Evolutionary conservation across 805 yeast genomes (phyloP), one percentile per base, ranked within the genome.

Genomic region (Pichia exigua): DNA sequence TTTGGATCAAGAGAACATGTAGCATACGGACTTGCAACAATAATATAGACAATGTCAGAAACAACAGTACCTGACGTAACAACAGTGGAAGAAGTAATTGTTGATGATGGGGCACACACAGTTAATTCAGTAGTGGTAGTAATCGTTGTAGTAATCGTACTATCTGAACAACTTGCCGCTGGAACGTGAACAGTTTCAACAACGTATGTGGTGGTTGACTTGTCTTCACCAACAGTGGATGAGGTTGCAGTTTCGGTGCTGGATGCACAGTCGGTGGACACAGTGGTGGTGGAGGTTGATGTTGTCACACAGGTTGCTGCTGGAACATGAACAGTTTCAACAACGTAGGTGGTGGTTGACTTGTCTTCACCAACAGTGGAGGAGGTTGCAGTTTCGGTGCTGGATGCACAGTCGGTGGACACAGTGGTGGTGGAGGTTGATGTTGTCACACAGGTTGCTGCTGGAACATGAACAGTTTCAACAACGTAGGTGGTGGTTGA

Each of bases 41-140:
- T 18, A 18, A 28, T 21, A 18, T 35, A 35, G 8, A 35, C 39
- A 35, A 35, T 35, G 11, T 35, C 39, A 7, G 39, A 35, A 35
- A 35, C 39, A 35, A n/a, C 17, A 35, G 30, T 11, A 26, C 28
- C 32, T 26, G 12, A 9, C n/a, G 26, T n/a, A 10, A 27, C 24
- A 11, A 26, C 9, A 42, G 32, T 26, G 17, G 30, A 15, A 15
- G 48, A 26, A 3, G 40, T 44, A 20, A 18, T 20, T 10, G 39
- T 28, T 13, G 51, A 44, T 6, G 51, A 45, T 40, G 51, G 40
- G 1, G 48, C 48, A 45, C 51, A 49, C 4, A 22, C 18, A n/a
- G 46, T 32, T 3, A 45, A 17, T 17, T 21, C 32, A 26, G 46
- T 30, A 5, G 35, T 22, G 6, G 48, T 45, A 8, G 27, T 28